A percentile compares a stretch with the other conserved stretches of the same genome.
phyloP scores from a whole-genome alignment of 768 basidiomycete species.

The Suillus sp. region DNA sequence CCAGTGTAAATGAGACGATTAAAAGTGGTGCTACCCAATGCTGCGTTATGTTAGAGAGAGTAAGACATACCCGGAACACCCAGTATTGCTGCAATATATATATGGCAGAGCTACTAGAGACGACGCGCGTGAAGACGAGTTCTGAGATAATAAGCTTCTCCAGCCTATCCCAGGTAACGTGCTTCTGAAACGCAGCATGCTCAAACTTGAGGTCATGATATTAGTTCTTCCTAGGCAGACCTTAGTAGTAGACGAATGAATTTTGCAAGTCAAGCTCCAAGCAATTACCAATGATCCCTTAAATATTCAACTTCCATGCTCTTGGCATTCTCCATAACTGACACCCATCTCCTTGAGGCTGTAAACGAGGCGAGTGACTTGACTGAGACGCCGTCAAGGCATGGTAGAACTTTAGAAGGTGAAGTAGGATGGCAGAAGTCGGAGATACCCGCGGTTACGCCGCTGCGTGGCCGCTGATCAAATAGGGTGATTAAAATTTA shows the following conservation, averaged over 20 bases:
- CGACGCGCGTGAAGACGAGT: conserved; percentile 83
- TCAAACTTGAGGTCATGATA: conserved; percentile 41
- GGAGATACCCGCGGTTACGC: conserved; percentile 54
- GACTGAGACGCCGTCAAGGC: conserved; percentile 83
- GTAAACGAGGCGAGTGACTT: conserved; percentile 82
- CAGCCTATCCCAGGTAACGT: conserved; percentile 40
- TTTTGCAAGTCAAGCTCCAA: background rate
- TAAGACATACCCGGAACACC: conserved; percentile 89
- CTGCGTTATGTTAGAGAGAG: conserved; percentile 64
- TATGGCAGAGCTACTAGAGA: conserved; percentile 88
- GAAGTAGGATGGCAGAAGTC: conserved; percentile 30
- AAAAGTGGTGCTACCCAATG: conserved; percentile 79
- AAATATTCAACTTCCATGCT: conserved; percentile 33
- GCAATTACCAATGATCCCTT: background rate
- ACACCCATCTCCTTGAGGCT: conserved; percentile 59
- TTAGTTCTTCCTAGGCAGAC: background rate
- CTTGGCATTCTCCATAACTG: conserved; percentile 74
- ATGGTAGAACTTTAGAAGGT: conserved; percentile 18
- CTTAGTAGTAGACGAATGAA: background rate
- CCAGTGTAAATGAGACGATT: conserved; percentile 93
- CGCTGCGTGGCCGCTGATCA: conserved; percentile 41
- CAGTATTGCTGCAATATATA: conserved; percentile 85
- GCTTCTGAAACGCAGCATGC: conserved; percentile 51
- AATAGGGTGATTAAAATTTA: conserved; percentile 45
- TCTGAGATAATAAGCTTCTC: conserved; percentile 66